phyloP scores from a whole-genome alignment of 768 basidiomycete species.

The Pleurotus eryngii region DNA sequence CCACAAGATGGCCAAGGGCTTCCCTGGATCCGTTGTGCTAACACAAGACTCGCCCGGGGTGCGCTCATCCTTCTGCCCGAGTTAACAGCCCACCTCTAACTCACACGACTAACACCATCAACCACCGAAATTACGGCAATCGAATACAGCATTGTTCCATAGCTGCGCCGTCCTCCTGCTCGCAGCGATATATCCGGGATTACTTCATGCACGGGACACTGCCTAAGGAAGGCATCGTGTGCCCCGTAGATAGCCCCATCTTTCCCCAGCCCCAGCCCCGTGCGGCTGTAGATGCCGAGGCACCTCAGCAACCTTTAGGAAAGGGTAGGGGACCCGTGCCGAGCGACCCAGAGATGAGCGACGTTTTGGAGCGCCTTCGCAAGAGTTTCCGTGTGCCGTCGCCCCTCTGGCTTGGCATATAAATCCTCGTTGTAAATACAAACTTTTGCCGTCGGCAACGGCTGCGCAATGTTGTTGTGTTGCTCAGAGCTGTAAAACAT shows the following conservation, averaged over 20 bases:
- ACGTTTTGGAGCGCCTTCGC: background rate
- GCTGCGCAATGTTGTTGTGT: too few species aligned
- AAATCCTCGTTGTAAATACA: too few species aligned
- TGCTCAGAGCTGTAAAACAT: too few species aligned
- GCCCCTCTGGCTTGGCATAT: background rate
- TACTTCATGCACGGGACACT: conserved; percentile 40
- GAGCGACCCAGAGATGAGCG: background rate
- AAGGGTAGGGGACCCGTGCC: too few species aligned
- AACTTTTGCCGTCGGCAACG: too few species aligned
- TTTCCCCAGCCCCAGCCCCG: conserved; percentile 14
- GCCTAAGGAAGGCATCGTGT: conserved; percentile 38
- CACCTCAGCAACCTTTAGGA: background rate
- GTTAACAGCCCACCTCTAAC: background rate
- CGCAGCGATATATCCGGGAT: conserved; percentile 25
- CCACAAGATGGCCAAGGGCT: conserved; percentile 33
- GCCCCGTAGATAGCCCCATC: conserved; percentile 25
- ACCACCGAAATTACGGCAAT: too few species aligned
- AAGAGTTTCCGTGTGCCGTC: background rate
- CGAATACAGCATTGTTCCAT: conserved; percentile 16
- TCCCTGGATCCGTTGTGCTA: conserved; percentile 35
- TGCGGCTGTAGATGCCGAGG: too few species aligned
- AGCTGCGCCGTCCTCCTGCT: conserved; percentile 19
- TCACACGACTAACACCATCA: too few species aligned
- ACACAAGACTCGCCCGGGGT: conserved; percentile 41
- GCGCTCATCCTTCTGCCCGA: conserved; percentile 6